Conservation (phyloP, 2,329 filamentous ascomycete genomes). For the Arthrinium phaeospermum region DNA sequence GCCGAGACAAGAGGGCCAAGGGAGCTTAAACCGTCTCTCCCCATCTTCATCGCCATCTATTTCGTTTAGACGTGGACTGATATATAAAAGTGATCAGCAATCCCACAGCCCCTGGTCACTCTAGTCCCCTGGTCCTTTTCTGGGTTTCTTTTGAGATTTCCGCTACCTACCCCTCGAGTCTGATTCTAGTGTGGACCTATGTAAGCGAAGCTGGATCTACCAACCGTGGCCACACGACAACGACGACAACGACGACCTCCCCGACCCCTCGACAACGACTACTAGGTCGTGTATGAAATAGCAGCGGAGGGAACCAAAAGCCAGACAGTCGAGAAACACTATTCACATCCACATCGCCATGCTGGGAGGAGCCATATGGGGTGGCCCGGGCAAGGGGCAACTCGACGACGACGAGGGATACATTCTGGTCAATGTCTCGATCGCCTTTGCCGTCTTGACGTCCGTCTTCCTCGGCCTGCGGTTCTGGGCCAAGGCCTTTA, state of each 20-base stretch:
- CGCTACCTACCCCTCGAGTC: background rate
- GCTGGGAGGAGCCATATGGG: background rate
- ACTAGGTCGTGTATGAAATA: background rate
- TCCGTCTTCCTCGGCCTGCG: conserved; percentile 26
- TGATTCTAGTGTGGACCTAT: background rate
- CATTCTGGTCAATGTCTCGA: conserved; percentile 31
- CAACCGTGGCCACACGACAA: background rate
- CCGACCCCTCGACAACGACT: background rate
- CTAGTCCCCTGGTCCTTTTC: background rate
- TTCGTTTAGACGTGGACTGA: background rate
- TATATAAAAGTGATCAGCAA: background rate
- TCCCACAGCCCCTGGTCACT: background rate
- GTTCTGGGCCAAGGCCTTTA: conserved; percentile 30
- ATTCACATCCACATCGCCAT: background rate
- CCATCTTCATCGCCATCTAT: background rate
- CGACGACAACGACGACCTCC: background rate
- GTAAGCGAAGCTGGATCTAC: background rate
- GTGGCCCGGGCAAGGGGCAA: background rate
- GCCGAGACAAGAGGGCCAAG: conserved; percentile 5
- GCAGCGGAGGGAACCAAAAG: too few relatives aligned
- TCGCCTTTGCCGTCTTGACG: conserved; percentile 28
- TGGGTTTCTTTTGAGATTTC: background rate
- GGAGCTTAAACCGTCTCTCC: background rate
- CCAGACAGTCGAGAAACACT: background rate
- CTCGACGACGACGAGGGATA: conserved; percentile 14